Conservation (phyloP, 1,139 yeast genomes). For the Zygoascus hellenicus region DNA sequence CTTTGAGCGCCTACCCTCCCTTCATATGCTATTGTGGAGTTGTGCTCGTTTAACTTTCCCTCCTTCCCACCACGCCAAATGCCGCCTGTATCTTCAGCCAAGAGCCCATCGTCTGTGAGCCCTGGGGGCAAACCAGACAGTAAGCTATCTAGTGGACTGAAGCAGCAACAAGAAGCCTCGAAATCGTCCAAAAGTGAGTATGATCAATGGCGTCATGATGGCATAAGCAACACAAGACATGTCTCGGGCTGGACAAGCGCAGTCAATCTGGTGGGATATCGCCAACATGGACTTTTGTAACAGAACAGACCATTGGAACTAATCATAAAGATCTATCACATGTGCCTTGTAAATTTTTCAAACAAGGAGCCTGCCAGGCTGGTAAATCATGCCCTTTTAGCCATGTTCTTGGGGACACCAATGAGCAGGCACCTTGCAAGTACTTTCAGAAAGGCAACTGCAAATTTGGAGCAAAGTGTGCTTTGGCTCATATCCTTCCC, state of each 20-base stretch:
- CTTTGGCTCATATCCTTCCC: conserved; percentile 82
- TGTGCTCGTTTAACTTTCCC: not conserved
- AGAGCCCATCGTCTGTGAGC: not conserved
- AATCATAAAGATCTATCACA: conserved; percentile 56
- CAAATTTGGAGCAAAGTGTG: conserved; percentile 89
- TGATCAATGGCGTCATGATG: not conserved
- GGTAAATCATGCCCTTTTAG: conserved; percentile 89
- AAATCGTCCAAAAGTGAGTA: conserved; percentile 11
- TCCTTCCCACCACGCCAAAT: conserved; percentile 3
- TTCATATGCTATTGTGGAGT: no score
- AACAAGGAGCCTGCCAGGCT: conserved; percentile 92
- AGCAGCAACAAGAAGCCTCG: conserved; percentile 6
- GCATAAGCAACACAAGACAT: not conserved
- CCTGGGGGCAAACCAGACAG: conserved; percentile 7
- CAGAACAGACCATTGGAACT: not conserved
- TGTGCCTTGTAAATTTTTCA: conserved; percentile 90
- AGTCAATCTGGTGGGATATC: no score
- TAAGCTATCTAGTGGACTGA: conserved; percentile 15
- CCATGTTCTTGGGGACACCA: conserved; percentile 56
- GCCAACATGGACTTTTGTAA: not conserved
- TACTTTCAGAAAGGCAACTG: conserved; percentile 93
- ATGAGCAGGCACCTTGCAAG: conserved; percentile 77
- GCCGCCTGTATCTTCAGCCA: conserved; percentile 9
- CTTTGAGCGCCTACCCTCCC: no score
- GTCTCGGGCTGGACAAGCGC: not conserved